Percentiles rank a stretch among this genome's conserved stretches.
Evolutionary conservation across 768 basidiomycete species (phyloP).

Genomic region (Suillus plorans): DNA sequence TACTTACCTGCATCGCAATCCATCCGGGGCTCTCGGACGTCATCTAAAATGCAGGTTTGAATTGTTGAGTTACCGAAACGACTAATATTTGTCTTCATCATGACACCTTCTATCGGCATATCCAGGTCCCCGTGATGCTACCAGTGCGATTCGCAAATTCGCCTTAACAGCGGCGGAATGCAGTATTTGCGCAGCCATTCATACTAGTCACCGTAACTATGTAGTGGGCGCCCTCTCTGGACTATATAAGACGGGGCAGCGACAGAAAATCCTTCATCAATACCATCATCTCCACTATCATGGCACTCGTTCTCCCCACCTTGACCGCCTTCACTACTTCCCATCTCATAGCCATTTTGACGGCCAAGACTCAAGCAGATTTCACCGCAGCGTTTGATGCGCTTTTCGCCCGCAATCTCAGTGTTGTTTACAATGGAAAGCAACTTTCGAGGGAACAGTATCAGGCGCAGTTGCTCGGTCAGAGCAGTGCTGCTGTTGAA

Average conservation of each 20-base stretch:
- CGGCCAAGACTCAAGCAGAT: slow-evolving; percentile 34
- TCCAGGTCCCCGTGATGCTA: background rate
- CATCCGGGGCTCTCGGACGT: background rate
- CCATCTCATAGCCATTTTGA: slow-evolving; percentile 37
- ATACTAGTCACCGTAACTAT: background rate
- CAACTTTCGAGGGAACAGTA: slow-evolving; percentile 39
- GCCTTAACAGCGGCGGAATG: background rate
- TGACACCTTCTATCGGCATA: background rate
- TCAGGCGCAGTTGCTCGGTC: slow-evolving; percentile 33
- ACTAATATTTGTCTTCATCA: background rate
- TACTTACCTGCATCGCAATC: background rate
- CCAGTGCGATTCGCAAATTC: background rate
- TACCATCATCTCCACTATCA: slow-evolving; percentile 4
- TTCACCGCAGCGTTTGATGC: slow-evolving; percentile 41
- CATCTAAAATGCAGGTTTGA: background rate
- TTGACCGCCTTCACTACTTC: slow-evolving; percentile 44
- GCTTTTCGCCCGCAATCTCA: slow-evolving; percentile 37
- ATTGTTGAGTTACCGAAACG: background rate
- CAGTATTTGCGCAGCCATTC: background rate
- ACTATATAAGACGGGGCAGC: background rate
- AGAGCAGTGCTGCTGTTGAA: slow-evolving; percentile 22
- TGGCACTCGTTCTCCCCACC: slow-evolving; percentile 37
- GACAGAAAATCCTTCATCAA: background rate
- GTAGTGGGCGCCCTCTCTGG: background rate
- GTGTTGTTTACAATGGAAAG: slow-evolving; percentile 42